Evolutionary conservation across 306 rosid species (phyloP).

Genomic region (Chamaecrista fasciculata): DNA sequence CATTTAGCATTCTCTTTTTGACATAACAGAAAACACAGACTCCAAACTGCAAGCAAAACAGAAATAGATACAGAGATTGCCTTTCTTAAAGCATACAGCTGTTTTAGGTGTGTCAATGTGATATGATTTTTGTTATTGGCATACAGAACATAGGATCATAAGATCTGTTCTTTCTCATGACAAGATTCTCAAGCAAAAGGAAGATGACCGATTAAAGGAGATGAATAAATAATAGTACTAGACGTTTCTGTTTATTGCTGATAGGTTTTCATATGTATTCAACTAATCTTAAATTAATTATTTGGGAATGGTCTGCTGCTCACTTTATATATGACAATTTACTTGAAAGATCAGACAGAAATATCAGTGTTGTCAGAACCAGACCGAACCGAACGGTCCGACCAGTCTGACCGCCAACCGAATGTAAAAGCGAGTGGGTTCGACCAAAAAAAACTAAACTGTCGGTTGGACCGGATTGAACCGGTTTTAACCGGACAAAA

Average conservation of each 20-base stretch:
- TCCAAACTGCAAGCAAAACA: not conserved
- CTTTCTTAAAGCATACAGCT: not conserved
- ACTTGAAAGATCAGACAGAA: not conserved
- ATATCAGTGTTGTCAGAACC: not conserved
- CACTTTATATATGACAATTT: not conserved
- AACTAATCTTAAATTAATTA: not conserved
- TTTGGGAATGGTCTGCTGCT: not conserved
- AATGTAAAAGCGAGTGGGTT: too few species aligned
- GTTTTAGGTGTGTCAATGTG: not conserved
- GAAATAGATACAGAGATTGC: not conserved
- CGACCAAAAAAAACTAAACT: too few species aligned
- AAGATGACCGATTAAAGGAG: not conserved
- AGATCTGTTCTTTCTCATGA: constrained; percentile 1
- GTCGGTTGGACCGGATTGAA: too few species aligned
- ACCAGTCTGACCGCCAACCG: too few species aligned
- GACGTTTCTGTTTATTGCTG: constrained; percentile 2
- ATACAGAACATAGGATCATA: too few species aligned
- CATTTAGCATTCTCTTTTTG: not conserved
- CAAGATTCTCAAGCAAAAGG: not conserved
- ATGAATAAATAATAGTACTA: not conserved
- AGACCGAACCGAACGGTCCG: too few species aligned
- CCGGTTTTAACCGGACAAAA: too few species aligned
- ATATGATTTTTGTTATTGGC: too few species aligned
- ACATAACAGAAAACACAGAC: not conserved
- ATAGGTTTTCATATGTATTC: not conserved